These are phyloP conservation scores for Ambrosia artemisiifolia DNA, from an alignment of 129 eudicot species.

Conservation along the genomic window DNA sequence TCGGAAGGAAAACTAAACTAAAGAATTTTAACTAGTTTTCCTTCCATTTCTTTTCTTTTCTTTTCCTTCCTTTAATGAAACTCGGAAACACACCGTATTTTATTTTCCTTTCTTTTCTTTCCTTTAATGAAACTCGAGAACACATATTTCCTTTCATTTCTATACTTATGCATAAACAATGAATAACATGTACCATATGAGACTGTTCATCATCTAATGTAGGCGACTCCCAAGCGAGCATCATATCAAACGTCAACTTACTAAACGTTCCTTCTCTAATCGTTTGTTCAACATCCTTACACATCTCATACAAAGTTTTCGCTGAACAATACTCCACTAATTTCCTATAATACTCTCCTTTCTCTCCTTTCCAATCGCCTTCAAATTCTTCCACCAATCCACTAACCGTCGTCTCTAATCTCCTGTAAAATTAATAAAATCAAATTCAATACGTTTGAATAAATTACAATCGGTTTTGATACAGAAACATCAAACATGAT, in stretches of 20 bases:
- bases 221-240: conserved; percentile 92
- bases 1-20: too few relatives aligned
- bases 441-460: background rate
- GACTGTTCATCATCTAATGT: conserved; percentile 47
- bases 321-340: conserved; percentile 65
- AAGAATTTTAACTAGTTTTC: too few relatives aligned
- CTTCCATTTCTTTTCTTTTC: too few relatives aligned
- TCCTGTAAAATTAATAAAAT: conserved; percentile 32
- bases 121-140: too few relatives aligned
- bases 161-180: too few relatives aligned
- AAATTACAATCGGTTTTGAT: background rate
- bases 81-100: too few relatives aligned
- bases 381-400: conserved; percentile 59
- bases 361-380: conserved; percentile 47
- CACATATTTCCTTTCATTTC: too few relatives aligned
- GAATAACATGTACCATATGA: conserved; percentile 29
- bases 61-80: too few relatives aligned
- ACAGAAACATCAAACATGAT: background rate
- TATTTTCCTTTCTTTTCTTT: too few relatives aligned
- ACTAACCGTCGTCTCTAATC: conserved; percentile 40
- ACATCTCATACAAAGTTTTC: conserved; percentile 50
- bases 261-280: conserved; percentile 60
- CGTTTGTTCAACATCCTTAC: conserved; percentile 42
- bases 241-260: conserved; percentile 79
- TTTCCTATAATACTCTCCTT: conserved; percentile 54